Conservation (phyloP, 73 alveolate species). For the Breviolum minutum region DNA sequence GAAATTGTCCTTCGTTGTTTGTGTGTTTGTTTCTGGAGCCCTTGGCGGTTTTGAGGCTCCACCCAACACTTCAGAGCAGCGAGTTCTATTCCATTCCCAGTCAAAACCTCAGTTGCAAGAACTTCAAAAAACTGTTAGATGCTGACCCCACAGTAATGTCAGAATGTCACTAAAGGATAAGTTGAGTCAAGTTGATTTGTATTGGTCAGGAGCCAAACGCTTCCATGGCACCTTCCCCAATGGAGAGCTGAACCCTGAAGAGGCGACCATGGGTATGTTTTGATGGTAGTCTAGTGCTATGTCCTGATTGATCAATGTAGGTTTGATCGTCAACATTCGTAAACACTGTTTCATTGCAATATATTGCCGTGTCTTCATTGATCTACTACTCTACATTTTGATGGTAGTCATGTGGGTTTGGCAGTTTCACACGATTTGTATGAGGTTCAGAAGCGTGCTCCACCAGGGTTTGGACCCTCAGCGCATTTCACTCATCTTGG, state of each 20-base stretch:
- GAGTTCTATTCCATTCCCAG: conserved; percentile 55
- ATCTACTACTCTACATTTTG: neutral
- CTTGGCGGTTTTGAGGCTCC: neutral
- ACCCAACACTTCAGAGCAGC: conserved; percentile 54
- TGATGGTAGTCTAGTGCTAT: neutral
- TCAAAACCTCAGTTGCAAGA: neutral
- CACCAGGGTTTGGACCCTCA: conserved; percentile 16
- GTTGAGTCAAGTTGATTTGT: neutral
- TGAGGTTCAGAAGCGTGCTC: conserved; percentile 72
- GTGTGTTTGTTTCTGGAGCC: too few relatives aligned
- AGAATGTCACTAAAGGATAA: too few relatives aligned
- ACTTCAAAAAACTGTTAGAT: too few relatives aligned
- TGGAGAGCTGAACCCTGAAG: conserved; percentile 73
- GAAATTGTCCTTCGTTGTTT: neutral
- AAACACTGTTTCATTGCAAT: too few relatives aligned
- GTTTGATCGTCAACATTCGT: too few relatives aligned
- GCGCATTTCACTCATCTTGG: neutral
- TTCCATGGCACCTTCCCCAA: conserved; percentile 57
- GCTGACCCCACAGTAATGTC: too few relatives aligned
- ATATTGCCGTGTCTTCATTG: too few relatives aligned
- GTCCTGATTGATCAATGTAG: too few relatives aligned
- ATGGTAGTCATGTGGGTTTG: neutral
- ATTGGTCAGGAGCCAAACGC: conserved; percentile 42
- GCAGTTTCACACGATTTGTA: neutral
- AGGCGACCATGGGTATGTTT: neutral